Evolutionary conservation across 345 rosid species (phyloP), one percentile per base, ranked within the genome.

Genomic region (Dipteronia dyeriana): DNA sequence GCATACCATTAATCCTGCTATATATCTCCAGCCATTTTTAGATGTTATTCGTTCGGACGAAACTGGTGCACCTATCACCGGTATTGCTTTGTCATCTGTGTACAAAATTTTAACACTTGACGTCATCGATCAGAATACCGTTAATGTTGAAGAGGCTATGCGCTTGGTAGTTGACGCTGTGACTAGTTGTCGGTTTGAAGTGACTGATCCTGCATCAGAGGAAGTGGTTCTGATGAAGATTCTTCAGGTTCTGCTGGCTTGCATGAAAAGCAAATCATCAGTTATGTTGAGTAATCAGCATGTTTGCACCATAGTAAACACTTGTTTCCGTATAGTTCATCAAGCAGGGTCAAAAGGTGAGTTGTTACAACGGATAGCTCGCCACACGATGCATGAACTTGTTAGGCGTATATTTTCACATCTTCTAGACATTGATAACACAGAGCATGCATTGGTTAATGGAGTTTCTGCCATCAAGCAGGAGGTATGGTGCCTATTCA

Each of bases 161-260:
- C 95, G 88, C 75, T 82, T 88, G 92, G 88, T 96, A 25, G 99
- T 96, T 86, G 98, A 94, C 85, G 88, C 97, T 71, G 98, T 96
- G 82, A 96, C 97, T 70, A 92, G 94, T 85, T 96, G 99, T 78
- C 91, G 98, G 74, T 96, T 96, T 84, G 99, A 96, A 91, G 93
- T 92, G 81, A 91, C 97, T 57, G 99, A 96, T 89, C 97, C 98
- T 80, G 93, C 95, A 70, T 94, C 98, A 9, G 99, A 94, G 82
- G 99, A 96, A 87, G 97, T 91, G 68, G 99, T 94, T 77, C 85
- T 96, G 68, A 94, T 94, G 99, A 96, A 96, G 87, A 92, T 96
- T 74, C 99, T 96, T 83, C 94, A 91, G 82, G 99, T 96, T 84
- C 97, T 96, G 85, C 84, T 90, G 84, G 91, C 98, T 67, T 94